Evolutionary conservation across 2,329 filamentous ascomycete species (phyloP), one percentile per base, ranked within the genome.

Genomic region (Aureobasidium sp.): DNA sequence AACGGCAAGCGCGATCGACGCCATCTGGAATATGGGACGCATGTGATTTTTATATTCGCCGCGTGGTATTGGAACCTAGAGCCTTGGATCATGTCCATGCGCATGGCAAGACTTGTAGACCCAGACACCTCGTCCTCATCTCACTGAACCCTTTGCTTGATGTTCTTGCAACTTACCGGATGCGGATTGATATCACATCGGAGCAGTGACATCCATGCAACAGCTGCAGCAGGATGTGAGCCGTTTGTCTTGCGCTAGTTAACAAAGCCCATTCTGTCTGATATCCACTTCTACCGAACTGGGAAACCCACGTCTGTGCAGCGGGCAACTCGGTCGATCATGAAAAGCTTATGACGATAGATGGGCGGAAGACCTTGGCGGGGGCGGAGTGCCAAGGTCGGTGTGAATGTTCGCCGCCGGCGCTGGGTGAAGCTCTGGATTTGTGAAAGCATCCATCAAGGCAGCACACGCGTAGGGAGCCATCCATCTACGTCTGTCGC

Each of bases 391-490:
- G 46, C 46, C 46, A 50, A 50, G 46, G 29, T 5, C 31, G 47
- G 21, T 19, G 47, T 33, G 38, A 15, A 46, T 45, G 53, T 57
- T 57, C 53, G 53, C 53, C 51, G 51, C 53, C 43, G 37, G n/a
- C n/a, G n/a, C n/a, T n/a, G n/a, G n/a, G 31, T 31, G 40, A 57
- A 57, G 53, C 53, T 57, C 53, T 46, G 19, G n/a, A 4, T 43
- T 17, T 15, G 19, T 46, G 40, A 37, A 57, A 57, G 19, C 25
- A 29, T 58, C 33, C 29, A 27, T 42, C 47, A 47, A 60, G 58
- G 58, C 58, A 60, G 58, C 58, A 60, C 58, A 60, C 58, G 47
- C 58, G 58, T 60, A 54, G 58, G 25, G 19, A 45, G 53, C 21
- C 35, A 38, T 49, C 53, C 46, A 54, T 54, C 58, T 54, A 54